Evolutionary conservation across 306 rosid species (phyloP).

Genomic region (Glycine soja): DNA sequence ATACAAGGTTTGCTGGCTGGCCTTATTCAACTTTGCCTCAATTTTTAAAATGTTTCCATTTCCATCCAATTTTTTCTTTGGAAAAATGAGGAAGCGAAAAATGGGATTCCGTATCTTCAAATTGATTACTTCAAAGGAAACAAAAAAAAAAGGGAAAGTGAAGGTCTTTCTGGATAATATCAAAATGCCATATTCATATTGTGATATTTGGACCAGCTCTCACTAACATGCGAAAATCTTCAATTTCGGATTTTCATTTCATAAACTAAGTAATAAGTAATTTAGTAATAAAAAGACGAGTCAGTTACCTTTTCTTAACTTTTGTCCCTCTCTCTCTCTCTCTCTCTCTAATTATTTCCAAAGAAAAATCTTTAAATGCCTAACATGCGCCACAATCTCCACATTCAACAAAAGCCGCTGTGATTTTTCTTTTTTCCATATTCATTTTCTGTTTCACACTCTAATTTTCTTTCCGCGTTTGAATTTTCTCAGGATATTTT

Average conservation of each 20-base stretch:
- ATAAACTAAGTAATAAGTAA: not conserved
- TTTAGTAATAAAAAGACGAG: not conserved
- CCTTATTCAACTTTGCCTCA: conserved; percentile 15
- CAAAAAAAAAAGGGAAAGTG: not conserved
- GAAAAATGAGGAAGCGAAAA: not conserved
- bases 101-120: conserved; percentile 2
- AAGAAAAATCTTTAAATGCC: conserved; percentile 31
- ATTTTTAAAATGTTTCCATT: not conserved
- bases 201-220: conserved; percentile 53
- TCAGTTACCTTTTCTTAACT: not conserved
- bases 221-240: conserved; percentile 35
- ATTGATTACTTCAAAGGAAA: conserved; percentile 26
- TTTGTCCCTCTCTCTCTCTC: not conserved
- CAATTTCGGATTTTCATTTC: conserved; percentile 33
- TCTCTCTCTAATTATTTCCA: conserved; percentile 6
- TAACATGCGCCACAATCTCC: conserved; percentile 46
- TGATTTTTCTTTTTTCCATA: not conserved
- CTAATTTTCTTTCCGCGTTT: not conserved
- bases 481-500: conserved; percentile 49
- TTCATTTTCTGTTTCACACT: not conserved
- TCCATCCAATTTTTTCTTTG: conserved; percentile 9
- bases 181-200: not conserved
- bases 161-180: conserved; percentile 16
- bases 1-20: conserved; percentile 42
- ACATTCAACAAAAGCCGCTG: conserved; percentile 29